Evolutionary conservation across 2,329 filamentous ascomycete genomes (phyloP).

Genomic region (Sclerotinia subarctica): DNA sequence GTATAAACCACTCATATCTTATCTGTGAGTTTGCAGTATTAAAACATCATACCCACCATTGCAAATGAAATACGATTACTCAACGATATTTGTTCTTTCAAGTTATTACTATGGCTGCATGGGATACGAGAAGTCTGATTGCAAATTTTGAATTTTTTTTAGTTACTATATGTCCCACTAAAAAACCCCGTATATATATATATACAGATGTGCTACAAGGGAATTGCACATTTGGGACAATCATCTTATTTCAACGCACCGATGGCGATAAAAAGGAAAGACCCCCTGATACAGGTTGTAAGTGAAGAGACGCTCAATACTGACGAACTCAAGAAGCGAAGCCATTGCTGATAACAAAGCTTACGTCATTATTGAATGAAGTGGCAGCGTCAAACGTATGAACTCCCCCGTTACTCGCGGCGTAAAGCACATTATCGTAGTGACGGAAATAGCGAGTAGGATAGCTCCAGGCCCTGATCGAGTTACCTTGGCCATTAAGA

Average conservation of each 20-base stretch:
- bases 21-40: too few relatives aligned
- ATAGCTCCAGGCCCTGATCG: slow-evolving; percentile 57
- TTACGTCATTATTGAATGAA: slow-evolving; percentile 54
- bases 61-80: too few relatives aligned
- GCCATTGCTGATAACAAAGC: slow-evolving; percentile 46
- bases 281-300: background rate
- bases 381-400: slow-evolving; percentile 49
- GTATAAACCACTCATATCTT: too few relatives aligned
- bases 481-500: slow-evolving; percentile 49
- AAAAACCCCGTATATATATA: background rate
- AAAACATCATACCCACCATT: too few relatives aligned
- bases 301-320: background rate
- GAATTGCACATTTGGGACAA: background rate
- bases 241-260: too few relatives aligned
- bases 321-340: slow-evolving; percentile 42
- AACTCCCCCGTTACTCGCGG: slow-evolving; percentile 55
- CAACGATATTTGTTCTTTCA: too few relatives aligned
- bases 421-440: slow-evolving; percentile 47
- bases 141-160: background rate
- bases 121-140: background rate
- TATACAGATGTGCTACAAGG: background rate
- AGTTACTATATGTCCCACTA: background rate
- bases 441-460: slow-evolving; percentile 59
- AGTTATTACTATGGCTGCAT: too few relatives aligned
- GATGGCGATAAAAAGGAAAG: background rate